These are phyloP conservation scores for Zancudomyces culisetae DNA, from an alignment of 371 early-diverging fungal species.

Conservation along the genomic window DNA sequence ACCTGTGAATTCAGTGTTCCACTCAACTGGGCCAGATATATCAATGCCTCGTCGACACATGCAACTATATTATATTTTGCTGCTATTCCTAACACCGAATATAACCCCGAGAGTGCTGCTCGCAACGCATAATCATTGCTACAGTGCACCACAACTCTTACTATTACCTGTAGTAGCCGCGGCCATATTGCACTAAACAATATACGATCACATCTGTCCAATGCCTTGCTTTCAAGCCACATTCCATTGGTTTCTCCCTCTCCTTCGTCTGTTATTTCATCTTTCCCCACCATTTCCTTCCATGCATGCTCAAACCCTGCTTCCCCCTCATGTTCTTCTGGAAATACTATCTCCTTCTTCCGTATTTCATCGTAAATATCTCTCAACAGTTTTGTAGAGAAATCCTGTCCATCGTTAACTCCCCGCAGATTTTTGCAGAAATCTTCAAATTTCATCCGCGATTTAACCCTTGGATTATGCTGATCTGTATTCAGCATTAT, in stretches of 20 bases:
- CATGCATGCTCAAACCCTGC: slow-evolving; percentile 88
- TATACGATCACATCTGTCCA: slow-evolving; percentile 13
- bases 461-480: slow-evolving; percentile 67
- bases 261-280: slow-evolving; percentile 11
- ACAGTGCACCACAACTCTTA: slow-evolving; percentile 11
- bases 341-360: slow-evolving; percentile 64
- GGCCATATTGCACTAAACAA: slow-evolving; percentile 19
- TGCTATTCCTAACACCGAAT: slow-evolving; percentile 18
- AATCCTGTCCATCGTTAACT: slow-evolving; percentile 52
- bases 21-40: slow-evolving; percentile 11
- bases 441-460: slow-evolving; percentile 69
- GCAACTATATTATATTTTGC: slow-evolving; percentile 11
- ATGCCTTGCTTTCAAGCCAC: slow-evolving; percentile 10
- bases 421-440: slow-evolving; percentile 64
- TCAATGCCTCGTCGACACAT: slow-evolving; percentile 14
- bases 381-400: slow-evolving; percentile 43
- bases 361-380: slow-evolving; percentile 59
- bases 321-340: slow-evolving; percentile 79
- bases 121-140: slow-evolving; percentile 19
- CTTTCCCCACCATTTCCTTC: slow-evolving; percentile 52
- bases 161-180: slow-evolving; percentile 13
- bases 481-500: slow-evolving; percentile 90
- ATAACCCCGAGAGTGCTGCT: slow-evolving; percentile 15
- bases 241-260: slow-evolving; percentile 9
- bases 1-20: slow-evolving; percentile 6